Conservation (phyloP, 2,329 filamentous ascomycete species). For the Sclerotinia borealis region DNA sequence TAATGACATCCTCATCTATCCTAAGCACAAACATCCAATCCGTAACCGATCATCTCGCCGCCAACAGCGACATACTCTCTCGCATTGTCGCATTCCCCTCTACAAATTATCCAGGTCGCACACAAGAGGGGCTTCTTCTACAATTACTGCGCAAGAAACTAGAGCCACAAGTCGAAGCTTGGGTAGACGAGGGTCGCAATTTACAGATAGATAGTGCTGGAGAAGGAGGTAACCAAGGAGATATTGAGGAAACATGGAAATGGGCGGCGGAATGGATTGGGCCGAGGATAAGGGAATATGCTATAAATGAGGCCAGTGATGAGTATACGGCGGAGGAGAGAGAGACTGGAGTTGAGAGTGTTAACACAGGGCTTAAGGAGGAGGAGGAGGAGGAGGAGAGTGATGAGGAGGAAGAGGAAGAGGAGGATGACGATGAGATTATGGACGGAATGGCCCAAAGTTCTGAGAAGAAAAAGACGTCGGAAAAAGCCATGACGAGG, state of each 20-base stretch:
- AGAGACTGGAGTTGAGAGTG: slow-evolving; percentile 58
- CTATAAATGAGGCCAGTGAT: slow-evolving; percentile 47
- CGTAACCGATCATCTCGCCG: slow-evolving; percentile 57
- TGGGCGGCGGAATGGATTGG: slow-evolving; percentile 37
- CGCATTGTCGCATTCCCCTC: slow-evolving; percentile 69
- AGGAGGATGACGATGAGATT: slow-evolving; percentile 48
- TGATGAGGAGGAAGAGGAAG: slow-evolving; percentile 46
- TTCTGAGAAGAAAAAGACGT: slow-evolving; percentile 21
- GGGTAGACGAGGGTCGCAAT: slow-evolving; percentile 58
- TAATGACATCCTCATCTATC: slow-evolving; percentile 67
- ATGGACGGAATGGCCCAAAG: slow-evolving; percentile 38
- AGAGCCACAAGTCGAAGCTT: slow-evolving; percentile 69
- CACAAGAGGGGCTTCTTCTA: slow-evolving; percentile 58
- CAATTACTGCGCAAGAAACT: slow-evolving; percentile 77
- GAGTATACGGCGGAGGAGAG: slow-evolving; percentile 68
- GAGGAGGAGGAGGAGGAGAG: slow-evolving; percentile 42
- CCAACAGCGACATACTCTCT: slow-evolving; percentile 61
- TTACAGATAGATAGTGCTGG: slow-evolving; percentile 28
- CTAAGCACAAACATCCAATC: slow-evolving; percentile 64
- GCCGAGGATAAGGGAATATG: slow-evolving; percentile 38
- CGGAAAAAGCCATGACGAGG: slow-evolving; percentile 13
- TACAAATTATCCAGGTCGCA: slow-evolving; percentile 66
- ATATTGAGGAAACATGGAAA: slow-evolving; percentile 54
- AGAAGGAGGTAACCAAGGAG: slow-evolving; percentile 34
- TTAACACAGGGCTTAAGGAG: slow-evolving; percentile 63